Evolutionary conservation across 192 early-diverging fungal species (phyloP).

Genomic region (Coemansia umbellata): DNA sequence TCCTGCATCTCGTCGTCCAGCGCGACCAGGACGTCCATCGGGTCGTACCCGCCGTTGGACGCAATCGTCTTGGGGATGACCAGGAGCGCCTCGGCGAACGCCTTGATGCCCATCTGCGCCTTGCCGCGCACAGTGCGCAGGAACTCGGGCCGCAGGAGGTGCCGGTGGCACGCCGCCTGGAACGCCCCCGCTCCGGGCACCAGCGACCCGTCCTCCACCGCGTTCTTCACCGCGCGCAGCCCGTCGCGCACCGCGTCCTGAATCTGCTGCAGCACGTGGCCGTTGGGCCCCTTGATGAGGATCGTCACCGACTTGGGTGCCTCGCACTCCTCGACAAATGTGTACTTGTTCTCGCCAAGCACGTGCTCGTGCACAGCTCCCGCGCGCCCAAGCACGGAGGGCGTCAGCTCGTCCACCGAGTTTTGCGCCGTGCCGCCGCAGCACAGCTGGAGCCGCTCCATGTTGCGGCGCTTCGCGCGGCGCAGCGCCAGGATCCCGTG

Average conservation of each 20-base stretch:
- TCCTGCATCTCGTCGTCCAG: conserved; percentile 89
- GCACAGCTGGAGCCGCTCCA: conserved; percentile 95
- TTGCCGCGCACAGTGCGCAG: conserved; percentile 86
- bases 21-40: conserved; percentile 91
- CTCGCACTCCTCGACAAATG: conserved; percentile 94
- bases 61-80: conserved; percentile 97
- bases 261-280: conserved; percentile 88
- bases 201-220: conserved; percentile 86
- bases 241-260: conserved; percentile 98
- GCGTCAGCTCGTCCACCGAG: conserved; percentile 93
- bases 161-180: conserved; percentile 82
- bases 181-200: conserved; percentile 96
- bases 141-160: conserved; percentile 74
- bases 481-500: conserved; percentile 91
- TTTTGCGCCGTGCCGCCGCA: conserved; percentile 96
- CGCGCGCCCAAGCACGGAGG: conserved; percentile 81
- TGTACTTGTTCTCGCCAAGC: conserved; percentile 98
- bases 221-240: conserved; percentile 96
- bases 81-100: conserved; percentile 93
- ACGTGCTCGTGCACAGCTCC: conserved; percentile 95
- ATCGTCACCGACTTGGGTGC: conserved; percentile 89
- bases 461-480: conserved; percentile 98
- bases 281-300: conserved; percentile 92
- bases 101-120: conserved; percentile 94
- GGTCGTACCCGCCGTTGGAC: conserved; percentile 92